These are phyloP conservation scores for Posidonia oceanica DNA, from an alignment of 116 monocot genomes.

Conservation along the genomic window DNA sequence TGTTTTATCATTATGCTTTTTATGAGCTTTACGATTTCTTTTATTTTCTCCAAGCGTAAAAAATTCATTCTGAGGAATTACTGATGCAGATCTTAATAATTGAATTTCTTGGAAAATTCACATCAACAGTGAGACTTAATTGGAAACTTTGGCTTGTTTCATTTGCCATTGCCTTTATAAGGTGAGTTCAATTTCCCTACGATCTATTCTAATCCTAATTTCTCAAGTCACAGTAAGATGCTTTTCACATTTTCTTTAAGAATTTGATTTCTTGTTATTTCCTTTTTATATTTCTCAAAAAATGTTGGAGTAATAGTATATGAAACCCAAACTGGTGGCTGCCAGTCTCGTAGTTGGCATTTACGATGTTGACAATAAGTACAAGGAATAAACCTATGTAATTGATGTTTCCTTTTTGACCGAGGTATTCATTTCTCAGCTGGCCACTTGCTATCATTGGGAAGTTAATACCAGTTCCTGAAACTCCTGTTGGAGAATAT, in stretches of 20 bases:
- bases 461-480: conserved; percentile 50
- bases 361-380: no score
- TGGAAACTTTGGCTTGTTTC: conserved; percentile 65
- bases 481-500: conserved; percentile 27
- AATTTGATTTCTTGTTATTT: background rate
- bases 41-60: background rate
- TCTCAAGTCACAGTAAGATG: background rate
- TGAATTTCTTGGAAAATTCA: conserved; percentile 68
- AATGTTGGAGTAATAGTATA: background rate
- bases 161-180: conserved; percentile 39
- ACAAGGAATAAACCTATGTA: no score
- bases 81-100: conserved; percentile 46
- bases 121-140: conserved; percentile 45
- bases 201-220: no score
- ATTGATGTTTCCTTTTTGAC: background rate
- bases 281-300: background rate
- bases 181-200: conserved; percentile 12
- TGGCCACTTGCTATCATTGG: conserved; percentile 64
- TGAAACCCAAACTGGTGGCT: no score
- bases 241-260: background rate
- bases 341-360: no score
- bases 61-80: conserved; percentile 1
- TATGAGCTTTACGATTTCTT: background rate
- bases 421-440: conserved; percentile 17
- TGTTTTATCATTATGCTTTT: background rate